Percentiles rank a stretch among this genome's conserved stretches.
Evolutionary conservation across 805 yeast species (phyloP).

Genomic region (Debaryomyces hansenii): DNA sequence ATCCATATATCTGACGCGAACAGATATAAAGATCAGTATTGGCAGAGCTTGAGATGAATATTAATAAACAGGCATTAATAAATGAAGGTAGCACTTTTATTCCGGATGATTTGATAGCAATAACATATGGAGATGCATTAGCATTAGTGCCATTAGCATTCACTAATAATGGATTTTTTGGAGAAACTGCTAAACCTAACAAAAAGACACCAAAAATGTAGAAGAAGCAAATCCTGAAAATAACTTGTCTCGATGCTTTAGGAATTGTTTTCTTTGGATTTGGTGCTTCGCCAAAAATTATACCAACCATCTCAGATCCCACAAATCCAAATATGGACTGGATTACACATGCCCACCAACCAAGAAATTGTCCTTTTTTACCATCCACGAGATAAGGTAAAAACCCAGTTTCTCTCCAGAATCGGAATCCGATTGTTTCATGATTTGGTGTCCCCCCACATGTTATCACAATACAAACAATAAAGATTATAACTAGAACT

Average conservation of each 20-base stretch:
- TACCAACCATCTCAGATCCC: constrained; percentile 9
- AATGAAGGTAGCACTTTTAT: constrained; percentile 23
- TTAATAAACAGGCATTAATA: constrained; percentile 8
- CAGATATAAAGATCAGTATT: constrained; percentile 19
- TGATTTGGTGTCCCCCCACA: constrained; percentile 8
- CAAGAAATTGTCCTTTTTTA: constrained; percentile 28
- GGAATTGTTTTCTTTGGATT: constrained; percentile 24
- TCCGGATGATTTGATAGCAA: constrained; percentile 27
- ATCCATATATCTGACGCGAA: constrained; percentile 18
- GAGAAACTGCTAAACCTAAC: constrained; percentile 19
- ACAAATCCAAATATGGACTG: constrained; percentile 34
- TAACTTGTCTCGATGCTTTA: constrained; percentile 21
- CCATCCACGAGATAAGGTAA: constrained; percentile 6
- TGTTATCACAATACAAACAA: constrained; percentile 5
- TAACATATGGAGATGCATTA: constrained; percentile 26
- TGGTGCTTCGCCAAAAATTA: constrained; percentile 13
- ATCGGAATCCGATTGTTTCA: constrained; percentile 4
- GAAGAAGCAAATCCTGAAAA: constrained; percentile 22
- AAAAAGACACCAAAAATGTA: constrained; percentile 19
- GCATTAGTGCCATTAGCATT: constrained; percentile 10
- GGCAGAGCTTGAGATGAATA: constrained; percentile 14
- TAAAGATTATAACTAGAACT: constrained; percentile 3
- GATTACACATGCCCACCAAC: constrained; percentile 32
- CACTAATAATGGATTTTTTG: constrained; percentile 7
- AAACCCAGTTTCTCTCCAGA: constrained; percentile 8